Percentiles rank a stretch among this genome's conserved stretches.
Evolutionary conservation across 805 yeast species (phyloP).

Genomic region (Candida anglica): DNA sequence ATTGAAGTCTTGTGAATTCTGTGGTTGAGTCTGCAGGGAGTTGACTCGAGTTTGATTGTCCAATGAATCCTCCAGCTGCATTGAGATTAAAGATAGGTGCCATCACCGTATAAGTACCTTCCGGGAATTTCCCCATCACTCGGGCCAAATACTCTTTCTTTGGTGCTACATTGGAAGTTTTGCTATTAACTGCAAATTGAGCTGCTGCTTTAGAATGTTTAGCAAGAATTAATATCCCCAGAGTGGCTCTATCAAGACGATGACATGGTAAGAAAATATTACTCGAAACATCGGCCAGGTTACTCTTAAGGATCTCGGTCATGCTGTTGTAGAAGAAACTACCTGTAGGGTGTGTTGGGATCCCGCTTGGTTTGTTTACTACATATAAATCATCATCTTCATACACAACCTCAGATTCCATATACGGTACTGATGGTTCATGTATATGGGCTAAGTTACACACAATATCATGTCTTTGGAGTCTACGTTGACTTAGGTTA

Average conservation of each 20-base stretch:
- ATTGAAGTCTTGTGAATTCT: slow-evolving; percentile 24
- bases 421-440: slow-evolving; percentile 37
- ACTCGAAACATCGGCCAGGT: too few species aligned
- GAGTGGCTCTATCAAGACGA: slow-evolving; percentile 49
- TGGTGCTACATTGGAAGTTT: neutral
- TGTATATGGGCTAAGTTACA: slow-evolving; percentile 37
- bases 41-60: slow-evolving; percentile 22
- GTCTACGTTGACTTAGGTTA: slow-evolving; percentile 7
- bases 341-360: slow-evolving; percentile 53
- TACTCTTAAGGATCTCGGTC: slow-evolving; percentile 35
- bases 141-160: slow-evolving; percentile 46
- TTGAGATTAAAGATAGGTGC: slow-evolving; percentile 40
- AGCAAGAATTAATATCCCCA: slow-evolving; percentile 47
- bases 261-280: slow-evolving; percentile 48
- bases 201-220: slow-evolving; percentile 29
- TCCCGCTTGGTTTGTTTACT: slow-evolving; percentile 48
- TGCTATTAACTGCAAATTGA: slow-evolving; percentile 23
- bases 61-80: slow-evolving; percentile 26
- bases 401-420: slow-evolving; percentile 20
- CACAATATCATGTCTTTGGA: slow-evolving; percentile 24
- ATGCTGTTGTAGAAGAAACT: slow-evolving; percentile 40
- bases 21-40: slow-evolving; percentile 31
- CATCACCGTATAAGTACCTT: slow-evolving; percentile 16
- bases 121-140: slow-evolving; percentile 38
- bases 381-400: slow-evolving; percentile 38